phyloP scores from a whole-genome alignment of 164 flowering plant genomes.

The Amborella trichopoda region DNA sequence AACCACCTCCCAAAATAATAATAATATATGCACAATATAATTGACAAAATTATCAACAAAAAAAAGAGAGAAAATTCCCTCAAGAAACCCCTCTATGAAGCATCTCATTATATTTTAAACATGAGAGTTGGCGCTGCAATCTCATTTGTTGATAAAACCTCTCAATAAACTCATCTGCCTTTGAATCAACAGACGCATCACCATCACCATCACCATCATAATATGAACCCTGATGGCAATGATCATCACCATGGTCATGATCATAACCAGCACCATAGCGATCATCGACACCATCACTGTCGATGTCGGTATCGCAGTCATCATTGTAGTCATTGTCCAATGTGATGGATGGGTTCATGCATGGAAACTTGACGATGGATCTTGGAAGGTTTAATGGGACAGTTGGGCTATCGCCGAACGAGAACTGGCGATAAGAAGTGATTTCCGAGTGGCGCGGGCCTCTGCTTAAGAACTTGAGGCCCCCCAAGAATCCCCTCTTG shows the following conservation, averaged over 20 bases:
- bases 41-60: no score
- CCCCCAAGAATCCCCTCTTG: constrained; percentile 26
- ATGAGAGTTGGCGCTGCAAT: constrained; percentile 57
- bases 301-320: constrained; percentile 12
- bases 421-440: constrained; percentile 45
- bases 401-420: constrained; percentile 52
- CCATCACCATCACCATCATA: background rate
- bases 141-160: constrained; percentile 54
- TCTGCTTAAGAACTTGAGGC: constrained; percentile 25
- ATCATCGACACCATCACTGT: constrained; percentile 3
- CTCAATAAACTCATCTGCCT: constrained; percentile 64
- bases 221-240: constrained; percentile 1
- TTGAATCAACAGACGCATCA: constrained; percentile 48
- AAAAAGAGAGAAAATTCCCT: background rate
- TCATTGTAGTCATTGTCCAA: constrained; percentile 14
- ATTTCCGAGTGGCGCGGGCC: constrained; percentile 15
- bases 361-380: constrained; percentile 34
- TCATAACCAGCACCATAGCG: no score
- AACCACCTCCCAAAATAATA: no score
- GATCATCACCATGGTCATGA: constrained; percentile 1
- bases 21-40: no score
- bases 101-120: constrained; percentile 29
- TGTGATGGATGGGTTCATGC: constrained; percentile 34
- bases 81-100: constrained; percentile 10
- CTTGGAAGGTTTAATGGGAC: constrained; percentile 39